Evolutionary conservation across 75 land plant genomes (phyloP), one percentile per base, ranked within the genome.

Genomic region (Picea glauca): DNA sequence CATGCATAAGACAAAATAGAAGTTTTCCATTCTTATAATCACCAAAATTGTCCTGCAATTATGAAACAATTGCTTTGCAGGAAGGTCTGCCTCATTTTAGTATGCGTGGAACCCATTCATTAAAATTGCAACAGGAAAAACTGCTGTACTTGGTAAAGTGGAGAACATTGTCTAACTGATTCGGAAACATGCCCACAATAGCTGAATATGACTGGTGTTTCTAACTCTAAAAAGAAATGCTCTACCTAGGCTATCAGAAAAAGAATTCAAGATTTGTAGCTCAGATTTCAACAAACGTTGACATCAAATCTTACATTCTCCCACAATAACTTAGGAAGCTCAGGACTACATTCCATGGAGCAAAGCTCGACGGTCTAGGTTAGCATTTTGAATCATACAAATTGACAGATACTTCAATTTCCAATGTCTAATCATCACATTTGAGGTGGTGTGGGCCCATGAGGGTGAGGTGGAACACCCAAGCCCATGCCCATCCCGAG

Each of bases 391-490:
- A 70, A 40, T 46, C 73, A 18, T 33, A 3, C 72, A 67, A 17
- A n/a, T 30, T 64, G 67, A 32, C 35, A 64, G 35, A 67, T 38
- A 67, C 18, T 66, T 23, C 6, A 33, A 66, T 38, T 8, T 70
- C 20, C 11, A 21, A n/a, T 70, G 11, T 43, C n/a, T 46, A 70
- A 70, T 35, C n/a, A 70, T 74, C 59, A 74, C 56, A 23, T 54
- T 31, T 74, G 60, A 26, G 76, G 76, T 23, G 58, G 76, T 50
- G 58, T 1, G 50, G 76, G 76, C 12, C 76, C 76, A 58, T 13
- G 76, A 57, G 58, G 83, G 61, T 74, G 84, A 83, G 84, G 58
- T 62, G 84, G 84, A 58, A 82, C 38, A 60, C 75, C 83, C 84
- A 83, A 75, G 26, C 78, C 75, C 77, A 81, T 81, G 33, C 75